Evolutionary conservation across 805 yeast species (phyloP), one percentile per base, ranked within the genome.

Genomic region (Wickerhamomyces rabaulensis): DNA sequence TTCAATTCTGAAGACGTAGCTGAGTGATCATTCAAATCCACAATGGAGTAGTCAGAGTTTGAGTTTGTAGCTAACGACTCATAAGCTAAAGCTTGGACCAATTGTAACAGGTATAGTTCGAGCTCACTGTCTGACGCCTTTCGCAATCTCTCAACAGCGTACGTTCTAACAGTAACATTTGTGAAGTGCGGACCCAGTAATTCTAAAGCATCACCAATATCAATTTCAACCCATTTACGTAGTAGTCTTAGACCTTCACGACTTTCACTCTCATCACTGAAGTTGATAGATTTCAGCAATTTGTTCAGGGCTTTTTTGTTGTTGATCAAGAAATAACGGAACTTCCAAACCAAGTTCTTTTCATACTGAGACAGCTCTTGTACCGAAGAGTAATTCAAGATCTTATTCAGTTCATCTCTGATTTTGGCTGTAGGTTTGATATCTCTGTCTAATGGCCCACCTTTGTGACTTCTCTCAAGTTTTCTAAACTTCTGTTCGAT

Each of bases 61-160:
- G 21, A 41, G 17, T 43, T 47, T 1, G 46, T 37, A 2, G 54
- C 41, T 8, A 50, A 9, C 3, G 57, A 58, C 48, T 94, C 99
- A 62, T 88, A 88, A 56, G 87, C 84, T 33, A 92, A 76, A 0
- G 96, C 95, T 59, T 91, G 97, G 0, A 92, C 98, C 16, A 92
- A 70, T 64, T 94, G 99, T 46, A 92, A 74, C 52, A 94, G 68
- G 58, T 88, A 94, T 50, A 91, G 71, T 46, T 87, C 84, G 15
- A 94, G 63, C 52, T 92, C 97, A 10, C 78, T 82, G 55, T 88
- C 94, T 31, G 80, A 76, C 0, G 97, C 96, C 49, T 80, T 74
- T 45, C 80, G 77, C 41, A 92, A 68, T 48, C 97, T 68, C 53
- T 87, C 87, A 1, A 92, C 95, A 1, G 99, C 99, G 70, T 87